Conservation (phyloP, 768 basidiomycete genomes). For the Macrolepiota fuliginosa region DNA sequence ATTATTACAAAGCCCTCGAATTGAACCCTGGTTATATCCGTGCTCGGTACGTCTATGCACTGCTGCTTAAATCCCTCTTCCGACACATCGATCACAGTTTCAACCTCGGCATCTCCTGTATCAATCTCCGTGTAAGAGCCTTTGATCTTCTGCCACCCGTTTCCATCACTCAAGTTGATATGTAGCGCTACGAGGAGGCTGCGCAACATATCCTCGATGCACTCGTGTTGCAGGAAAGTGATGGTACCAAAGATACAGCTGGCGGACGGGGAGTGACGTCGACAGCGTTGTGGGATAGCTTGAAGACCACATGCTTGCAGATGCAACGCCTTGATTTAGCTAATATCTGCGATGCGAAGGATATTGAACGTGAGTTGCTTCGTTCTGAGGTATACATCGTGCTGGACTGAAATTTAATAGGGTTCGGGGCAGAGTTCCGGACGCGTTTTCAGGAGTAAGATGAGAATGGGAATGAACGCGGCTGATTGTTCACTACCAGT, state of each 20-base stretch:
- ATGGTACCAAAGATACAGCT: constrained; percentile 54
- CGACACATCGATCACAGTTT: constrained; percentile 52
- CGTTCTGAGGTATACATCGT: not conserved
- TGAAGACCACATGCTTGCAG: constrained; percentile 80
- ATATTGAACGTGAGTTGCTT: constrained; percentile 57
- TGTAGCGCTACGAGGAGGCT: constrained; percentile 81
- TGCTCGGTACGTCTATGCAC: constrained; percentile 55
- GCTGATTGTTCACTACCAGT: not conserved
- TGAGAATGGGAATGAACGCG: not conserved
- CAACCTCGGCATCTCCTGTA: constrained; percentile 91
- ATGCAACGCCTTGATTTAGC: constrained; percentile 79
- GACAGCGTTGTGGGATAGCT: constrained; percentile 81
- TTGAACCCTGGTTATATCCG: constrained; percentile 89
- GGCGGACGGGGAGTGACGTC: constrained; percentile 70
- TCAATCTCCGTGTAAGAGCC: constrained; percentile 71
- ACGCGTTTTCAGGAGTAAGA: not conserved
- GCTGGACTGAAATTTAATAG: not conserved
- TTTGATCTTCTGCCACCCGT: constrained; percentile 11
- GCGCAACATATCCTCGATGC: constrained; percentile 88
- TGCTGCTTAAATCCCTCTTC: not conserved
- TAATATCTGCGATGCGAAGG: constrained; percentile 63
- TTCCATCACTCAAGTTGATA: constrained; percentile 8
- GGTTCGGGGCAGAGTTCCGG: constrained; percentile 2
- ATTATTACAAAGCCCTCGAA: constrained; percentile 83
- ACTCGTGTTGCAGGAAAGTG: constrained; percentile 83